A percentile compares a stretch with the other conserved stretches of the same genome.
Evolutionary conservation across 164 flowering plant genomes (phyloP).

Genomic region (Tetrastigma voinierianum): DNA sequence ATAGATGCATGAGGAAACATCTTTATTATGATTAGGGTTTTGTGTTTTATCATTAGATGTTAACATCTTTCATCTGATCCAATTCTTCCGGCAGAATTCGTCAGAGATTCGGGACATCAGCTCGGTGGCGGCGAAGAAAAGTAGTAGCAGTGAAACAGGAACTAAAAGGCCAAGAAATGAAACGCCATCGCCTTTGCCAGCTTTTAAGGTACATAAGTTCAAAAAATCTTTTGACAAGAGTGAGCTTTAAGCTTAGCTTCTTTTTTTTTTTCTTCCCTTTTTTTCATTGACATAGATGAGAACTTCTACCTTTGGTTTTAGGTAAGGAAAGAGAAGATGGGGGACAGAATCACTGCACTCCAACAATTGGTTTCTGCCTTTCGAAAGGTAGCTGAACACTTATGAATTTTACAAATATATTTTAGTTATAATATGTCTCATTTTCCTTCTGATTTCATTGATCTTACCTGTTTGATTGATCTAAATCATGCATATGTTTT

Average conservation of each 20-base stretch:
- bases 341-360: conserved; percentile 99
- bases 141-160: conserved; percentile 45
- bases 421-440: too few species aligned
- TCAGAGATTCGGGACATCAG: conserved; percentile 42
- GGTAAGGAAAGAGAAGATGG: conserved; percentile 98
- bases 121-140: conserved; percentile 40
- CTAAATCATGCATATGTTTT: background rate
- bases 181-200: conserved; percentile 66
- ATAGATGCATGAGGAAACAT: too few species aligned
- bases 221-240: conserved; percentile 5
- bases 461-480: background rate
- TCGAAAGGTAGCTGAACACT: conserved; percentile 67
- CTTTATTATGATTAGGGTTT: conserved; percentile 9
- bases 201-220: conserved; percentile 65
- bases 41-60: conserved; percentile 2
- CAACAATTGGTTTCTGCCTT: conserved; percentile 99
- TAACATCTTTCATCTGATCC: background rate
- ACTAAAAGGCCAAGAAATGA: conserved; percentile 69
- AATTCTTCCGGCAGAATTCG: conserved; percentile 24
- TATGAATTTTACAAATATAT: conserved; percentile 15
- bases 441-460: conserved; percentile 8
- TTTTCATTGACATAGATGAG: conserved; percentile 6
- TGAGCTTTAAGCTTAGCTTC: conserved; percentile 2
- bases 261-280: background rate
- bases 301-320: conserved; percentile 21